Evolutionary conservation across 306 rosid species (phyloP).

Genomic region (Calophaca sinica): DNA sequence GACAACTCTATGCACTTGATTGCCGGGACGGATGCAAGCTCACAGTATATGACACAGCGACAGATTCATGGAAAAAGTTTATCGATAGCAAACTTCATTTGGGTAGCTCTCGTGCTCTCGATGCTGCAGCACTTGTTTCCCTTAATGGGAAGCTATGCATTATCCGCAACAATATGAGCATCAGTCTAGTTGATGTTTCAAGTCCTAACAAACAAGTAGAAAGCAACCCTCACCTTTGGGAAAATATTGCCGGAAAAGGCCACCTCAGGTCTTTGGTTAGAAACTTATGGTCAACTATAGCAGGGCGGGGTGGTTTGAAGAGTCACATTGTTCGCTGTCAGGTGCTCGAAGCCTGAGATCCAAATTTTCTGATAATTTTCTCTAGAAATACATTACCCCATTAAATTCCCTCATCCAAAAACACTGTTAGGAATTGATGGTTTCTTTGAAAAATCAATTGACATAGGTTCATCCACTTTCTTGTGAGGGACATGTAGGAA

Average conservation of each 20-base stretch:
- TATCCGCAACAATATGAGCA: slow-evolving; percentile 90
- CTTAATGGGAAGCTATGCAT: slow-evolving; percentile 94
- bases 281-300: slow-evolving; percentile 84
- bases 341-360: slow-evolving; percentile 84
- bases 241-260: slow-evolving; percentile 86
- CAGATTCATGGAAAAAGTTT: slow-evolving; percentile 86
- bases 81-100: slow-evolving; percentile 90
- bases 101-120: slow-evolving; percentile 81
- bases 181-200: slow-evolving; percentile 82
- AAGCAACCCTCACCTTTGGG: slow-evolving; percentile 82
- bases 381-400: no score
- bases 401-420: no score
- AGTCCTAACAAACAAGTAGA: slow-evolving; percentile 71
- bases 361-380: neutral
- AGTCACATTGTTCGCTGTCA: slow-evolving; percentile 87
- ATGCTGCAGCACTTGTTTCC: slow-evolving; percentile 88
- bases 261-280: slow-evolving; percentile 74
- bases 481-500: neutral
- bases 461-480: slow-evolving; percentile 42
- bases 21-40: slow-evolving; percentile 88
- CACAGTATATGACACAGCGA: slow-evolving; percentile 68
- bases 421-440: slow-evolving; percentile 15
- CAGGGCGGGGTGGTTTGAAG: slow-evolving; percentile 79
- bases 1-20: slow-evolving; percentile 84
- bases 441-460: slow-evolving; percentile 28